Conservation (phyloP, 306 rosid species). For the Trifolium repens region DNA sequence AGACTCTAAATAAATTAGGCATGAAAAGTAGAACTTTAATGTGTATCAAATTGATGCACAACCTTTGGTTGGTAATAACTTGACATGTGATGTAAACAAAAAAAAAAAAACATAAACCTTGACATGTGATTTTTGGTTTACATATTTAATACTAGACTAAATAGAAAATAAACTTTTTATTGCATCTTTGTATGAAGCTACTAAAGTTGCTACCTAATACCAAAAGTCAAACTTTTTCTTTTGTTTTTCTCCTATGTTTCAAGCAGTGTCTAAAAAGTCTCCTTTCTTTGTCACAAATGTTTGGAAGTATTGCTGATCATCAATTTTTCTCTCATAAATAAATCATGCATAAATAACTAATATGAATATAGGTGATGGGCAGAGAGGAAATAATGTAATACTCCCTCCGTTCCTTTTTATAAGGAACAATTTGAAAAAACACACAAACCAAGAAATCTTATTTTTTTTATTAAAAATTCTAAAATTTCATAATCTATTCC, state of each 20-base stretch:
- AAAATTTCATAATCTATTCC: no score
- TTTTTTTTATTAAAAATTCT: no score
- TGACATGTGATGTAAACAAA: no score
- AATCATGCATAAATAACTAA: slow-evolving; percentile 12
- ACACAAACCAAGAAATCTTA: no score
- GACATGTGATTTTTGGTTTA: slow-evolving; percentile 36
- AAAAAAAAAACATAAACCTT: no score
- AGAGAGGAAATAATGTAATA: background rate
- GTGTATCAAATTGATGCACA: background rate
- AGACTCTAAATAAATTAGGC: no score
- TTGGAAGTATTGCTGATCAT: slow-evolving; percentile 23
- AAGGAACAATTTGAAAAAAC: no score
- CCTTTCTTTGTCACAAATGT: slow-evolving; percentile 28
- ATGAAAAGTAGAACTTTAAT: background rate
- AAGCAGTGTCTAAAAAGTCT: slow-evolving; percentile 37
- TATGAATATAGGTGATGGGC: background rate
- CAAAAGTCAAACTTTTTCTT: slow-evolving; percentile 36
- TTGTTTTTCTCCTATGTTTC: slow-evolving; percentile 20
- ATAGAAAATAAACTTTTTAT: background rate
- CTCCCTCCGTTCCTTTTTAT: no score
- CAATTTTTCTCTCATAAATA: no score
- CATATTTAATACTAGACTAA: slow-evolving; percentile 25
- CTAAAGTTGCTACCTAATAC: slow-evolving; percentile 30
- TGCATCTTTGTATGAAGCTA: slow-evolving; percentile 17
- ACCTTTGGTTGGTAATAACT: slow-evolving; percentile 15